These are phyloP conservation scores for Scheffersomyces illinoinensis DNA, from an alignment of 1,139 yeast species.

Conservation along the genomic window DNA sequence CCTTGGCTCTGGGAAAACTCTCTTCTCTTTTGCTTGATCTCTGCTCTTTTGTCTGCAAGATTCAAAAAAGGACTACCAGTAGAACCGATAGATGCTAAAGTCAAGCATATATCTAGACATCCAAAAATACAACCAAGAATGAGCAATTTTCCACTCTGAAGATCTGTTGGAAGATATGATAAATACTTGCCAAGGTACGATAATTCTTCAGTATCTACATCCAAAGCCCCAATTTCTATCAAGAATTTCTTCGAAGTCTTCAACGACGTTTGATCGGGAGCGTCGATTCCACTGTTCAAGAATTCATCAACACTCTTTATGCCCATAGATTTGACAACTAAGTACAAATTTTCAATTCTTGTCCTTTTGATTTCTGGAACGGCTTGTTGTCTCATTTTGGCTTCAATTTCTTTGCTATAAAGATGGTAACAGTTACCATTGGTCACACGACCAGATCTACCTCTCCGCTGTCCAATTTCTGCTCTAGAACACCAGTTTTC, in stretches of 20 bases:
- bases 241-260: slow-evolving; percentile 62
- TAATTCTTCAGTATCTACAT: slow-evolving; percentile 45
- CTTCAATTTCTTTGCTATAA: slow-evolving; percentile 64
- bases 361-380: slow-evolving; percentile 87
- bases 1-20: slow-evolving; percentile 51
- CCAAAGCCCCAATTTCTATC: slow-evolving; percentile 72
- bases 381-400: slow-evolving; percentile 67
- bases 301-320: slow-evolving; percentile 69
- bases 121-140: slow-evolving; percentile 82
- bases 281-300: slow-evolving; percentile 74
- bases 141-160: slow-evolving; percentile 79
- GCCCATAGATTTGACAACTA: slow-evolving; percentile 89
- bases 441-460: slow-evolving; percentile 97
- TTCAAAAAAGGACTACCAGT: slow-evolving; percentile 73
- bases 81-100: slow-evolving; percentile 74
- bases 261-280: slow-evolving; percentile 66
- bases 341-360: slow-evolving; percentile 76
- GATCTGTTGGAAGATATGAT: slow-evolving; percentile 82
- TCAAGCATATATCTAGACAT: slow-evolving; percentile 71
- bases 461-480: slow-evolving; percentile 89
- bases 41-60: slow-evolving; percentile 63
- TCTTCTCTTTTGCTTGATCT: slow-evolving; percentile 53
- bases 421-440: slow-evolving; percentile 81
- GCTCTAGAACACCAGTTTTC: slow-evolving; percentile 92
- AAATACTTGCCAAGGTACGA: slow-evolving; percentile 82